Evolutionary conservation across 2,329 filamentous ascomycete genomes (phyloP), one percentile per base, ranked within the genome.

Genomic region (Podosphaera xanthii): DNA sequence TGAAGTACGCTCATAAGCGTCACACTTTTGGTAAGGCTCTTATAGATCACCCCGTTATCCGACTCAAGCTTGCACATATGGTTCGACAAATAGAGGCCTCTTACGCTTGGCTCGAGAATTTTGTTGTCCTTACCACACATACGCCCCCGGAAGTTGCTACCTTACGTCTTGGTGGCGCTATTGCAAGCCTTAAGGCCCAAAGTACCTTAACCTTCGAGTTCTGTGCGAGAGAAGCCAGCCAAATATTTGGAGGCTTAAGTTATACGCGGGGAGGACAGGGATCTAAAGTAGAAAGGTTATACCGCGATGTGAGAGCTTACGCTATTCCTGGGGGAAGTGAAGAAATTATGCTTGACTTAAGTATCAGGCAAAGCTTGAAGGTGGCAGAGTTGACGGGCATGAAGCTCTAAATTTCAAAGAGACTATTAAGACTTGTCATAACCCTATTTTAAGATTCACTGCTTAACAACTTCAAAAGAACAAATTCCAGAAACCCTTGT

Each of bases 331-430:
- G 92, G 67, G 92, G 92, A 33, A 88, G 83, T 64, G 91, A 98
- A 75, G 92, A 98, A 78, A 98, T 98, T 64, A 98, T 98, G 92
- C 75, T 97, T 64, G 92, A 98, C 71, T 72, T 98, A 68, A 94
- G 87, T 73, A 94, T 98, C 71, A 79, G 91, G 66, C 90, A 96
- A 77, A 86, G 84, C 63, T 71, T 95, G 76, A 83, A 81, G 71
- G 92, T 98, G 59, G 87, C 89, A 66, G 84, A 96, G 78, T 83
- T 83, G 62, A 76, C 95, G 71, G 92, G 92, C 8, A 96, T 97
- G 91, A 98, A 96, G 79, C 70, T 98, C 71, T 97, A 67, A 61
- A 33, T 35, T 40, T 40, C 22, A 22, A 22, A 22, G 22, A 22
- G 22, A 22, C 22, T 22, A 22, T 22, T 22, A 22, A 22, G 1